Evolutionary conservation across 2,329 filamentous ascomycete genomes (phyloP), one percentile per base, ranked within the genome.

Genomic region (Penicillium occitanis): DNA sequence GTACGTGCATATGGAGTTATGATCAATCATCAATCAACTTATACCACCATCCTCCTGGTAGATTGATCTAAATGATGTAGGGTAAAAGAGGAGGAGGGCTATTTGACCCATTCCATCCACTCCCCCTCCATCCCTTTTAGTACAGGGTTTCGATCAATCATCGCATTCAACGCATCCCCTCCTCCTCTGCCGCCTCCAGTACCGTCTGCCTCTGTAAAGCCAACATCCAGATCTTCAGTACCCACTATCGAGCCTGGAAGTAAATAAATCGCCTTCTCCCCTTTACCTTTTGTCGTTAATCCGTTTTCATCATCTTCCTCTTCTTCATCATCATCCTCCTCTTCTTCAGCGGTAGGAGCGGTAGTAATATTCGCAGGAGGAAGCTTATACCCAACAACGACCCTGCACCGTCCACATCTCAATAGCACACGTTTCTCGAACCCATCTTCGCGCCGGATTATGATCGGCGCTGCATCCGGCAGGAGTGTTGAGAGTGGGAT

Each of bases 351-450:
- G 17, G 17, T 10, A 35, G 10, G 5, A 40, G n/a, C n/a, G 10
- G 53, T 8, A 13, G 35, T 5, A 17, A 3, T n/a, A 13, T 35
- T 5, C 17, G 17, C 7, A 11, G 33, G 10, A 11, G 33, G 11
- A 5, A 91, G 75, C 71, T 85, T 81, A 78, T 91, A 91, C 33
- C 86, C 89, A 53, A 90, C 80, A 0, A 85, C 81, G 33, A 89
- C 73, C 37, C 82, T 80, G 78, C 89, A 91, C 65, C 88, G 78
- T 13, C 80, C 83, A 76, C 89, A 91, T 25, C 84, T 80, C 69
- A 86, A 79, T 4, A 87, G 70, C 65, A 84, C 80, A 19, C 89
- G 77, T 79, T 89, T 90, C 79, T 91, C 89, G 68, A 90, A 90
- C 5, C 89, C 89, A 66, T 89, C 86, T 68, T 84, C 82, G 11